Evolutionary conservation across 257 asterid species (phyloP), one percentile per base, ranked within the genome.

Genomic region (Marsdenia floribunda): DNA sequence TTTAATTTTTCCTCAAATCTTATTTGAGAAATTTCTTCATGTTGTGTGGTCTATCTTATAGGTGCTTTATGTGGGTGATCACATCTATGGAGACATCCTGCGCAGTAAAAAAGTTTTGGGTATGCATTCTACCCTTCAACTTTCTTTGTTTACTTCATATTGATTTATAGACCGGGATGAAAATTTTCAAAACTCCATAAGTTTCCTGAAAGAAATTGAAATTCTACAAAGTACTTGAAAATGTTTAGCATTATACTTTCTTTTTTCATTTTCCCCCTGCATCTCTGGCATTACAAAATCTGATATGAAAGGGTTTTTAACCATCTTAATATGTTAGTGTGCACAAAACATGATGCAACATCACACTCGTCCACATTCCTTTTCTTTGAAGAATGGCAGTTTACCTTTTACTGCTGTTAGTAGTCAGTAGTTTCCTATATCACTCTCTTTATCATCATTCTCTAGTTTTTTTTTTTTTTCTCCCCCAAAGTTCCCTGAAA

Each of bases 21-120:
- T 19, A 21, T 33, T 19, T 64, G 64, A 3, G 37, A 26, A 12
- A 37, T 66, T 70, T 55, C 16, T 70, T 66, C 73, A n/a, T 75
- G 79, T 55, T 63, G 14, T 70, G 73, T 78, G 35, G 71, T 78
- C 71, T 82, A 33, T 82, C 68, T 71, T 71, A 64, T 82, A 95
- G 99, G 98, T 95, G 29, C 99, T 95, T 80, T 95, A 95, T 40
- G 97, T 92, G 80, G 99, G 99, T 55, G 99, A 95, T 87, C 97
- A 95, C 87, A 95, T 95, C 73, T 92, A 95, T 81, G 99, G 99
- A 64, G 99, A 95, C 83, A 95, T 95, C 77, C 85, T 95, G 80
- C 93, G 97, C 78, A 95, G 99, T 79, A 95, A 95, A 87, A 92
- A 95, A 80, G 90, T 87, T 82, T 85, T 90, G 68, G 99, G 99